phyloP scores from a whole-genome alignment of 2,329 filamentous ascomycete genomes.

The Pestalotiopsis sp. region DNA sequence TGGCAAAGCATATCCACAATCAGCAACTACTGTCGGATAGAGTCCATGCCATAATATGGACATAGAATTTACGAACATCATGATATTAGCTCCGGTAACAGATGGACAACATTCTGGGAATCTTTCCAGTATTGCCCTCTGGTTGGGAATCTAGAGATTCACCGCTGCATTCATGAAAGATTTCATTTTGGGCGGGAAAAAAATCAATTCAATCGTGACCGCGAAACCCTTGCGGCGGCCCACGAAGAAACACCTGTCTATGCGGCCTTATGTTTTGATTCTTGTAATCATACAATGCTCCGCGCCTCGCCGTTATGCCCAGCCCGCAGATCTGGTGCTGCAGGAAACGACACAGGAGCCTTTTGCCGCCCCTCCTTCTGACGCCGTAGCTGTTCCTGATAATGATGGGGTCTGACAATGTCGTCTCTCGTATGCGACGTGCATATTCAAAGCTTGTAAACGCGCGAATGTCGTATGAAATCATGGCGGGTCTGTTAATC shows the following conservation, averaged over 20 bases:
- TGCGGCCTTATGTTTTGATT: constrained; percentile 4
- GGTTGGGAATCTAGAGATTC: not conserved
- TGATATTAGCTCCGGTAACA: not conserved
- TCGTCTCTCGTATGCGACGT: not conserved
- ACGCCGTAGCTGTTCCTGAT: constrained; percentile 7
- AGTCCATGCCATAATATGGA: not conserved
- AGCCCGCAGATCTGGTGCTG: not conserved
- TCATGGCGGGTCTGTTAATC: not conserved
- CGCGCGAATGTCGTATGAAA: not conserved
- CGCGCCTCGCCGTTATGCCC: not conserved
- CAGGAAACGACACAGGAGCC: not conserved
- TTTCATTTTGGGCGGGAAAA: not conserved
- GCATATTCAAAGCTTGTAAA: constrained; percentile 1
- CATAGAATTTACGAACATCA: not conserved
- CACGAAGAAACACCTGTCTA: constrained; percentile 7
- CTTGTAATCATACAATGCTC: constrained; percentile 6
- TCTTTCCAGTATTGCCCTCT: not conserved
- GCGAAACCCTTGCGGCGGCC: not conserved
- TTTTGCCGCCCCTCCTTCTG: not conserved
- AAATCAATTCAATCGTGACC: not conserved
- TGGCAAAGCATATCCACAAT: not conserved
- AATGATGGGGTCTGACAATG: constrained; percentile 1
- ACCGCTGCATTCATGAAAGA: not conserved
- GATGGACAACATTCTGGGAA: not conserved
- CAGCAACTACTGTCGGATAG: not conserved